Percentiles rank a stretch among this genome's conserved stretches.
These are phyloP conservation scores for Sugiyamaella valdiviana DNA, from an alignment of 805 yeast species.

Conservation along the genomic window DNA sequence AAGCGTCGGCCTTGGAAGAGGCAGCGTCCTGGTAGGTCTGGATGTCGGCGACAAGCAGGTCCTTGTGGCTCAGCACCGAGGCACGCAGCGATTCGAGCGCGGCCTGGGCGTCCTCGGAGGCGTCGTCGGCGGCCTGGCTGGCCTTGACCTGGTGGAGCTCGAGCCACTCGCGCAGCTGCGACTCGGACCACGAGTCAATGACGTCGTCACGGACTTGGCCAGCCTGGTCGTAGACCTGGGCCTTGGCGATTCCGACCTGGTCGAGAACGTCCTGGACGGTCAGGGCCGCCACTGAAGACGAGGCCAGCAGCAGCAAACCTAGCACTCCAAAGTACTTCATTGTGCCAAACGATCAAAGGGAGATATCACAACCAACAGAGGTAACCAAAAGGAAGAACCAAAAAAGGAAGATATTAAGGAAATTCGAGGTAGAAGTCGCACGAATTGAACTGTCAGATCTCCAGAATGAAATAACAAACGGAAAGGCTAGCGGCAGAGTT, in stretches of 20 bases:
- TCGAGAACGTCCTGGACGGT: constrained; percentile 13
- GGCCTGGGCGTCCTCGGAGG: constrained; percentile 12
- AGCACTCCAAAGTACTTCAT: not conserved
- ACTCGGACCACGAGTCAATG: constrained; percentile 38
- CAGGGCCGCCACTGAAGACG: not conserved
- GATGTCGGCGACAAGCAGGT: constrained; percentile 26
- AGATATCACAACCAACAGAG: no score
- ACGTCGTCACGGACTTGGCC: constrained; percentile 35
- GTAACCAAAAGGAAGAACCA: no score
- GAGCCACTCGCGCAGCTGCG: constrained; percentile 40
- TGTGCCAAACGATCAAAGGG: no score
- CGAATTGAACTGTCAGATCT: no score
- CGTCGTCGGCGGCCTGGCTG: constrained; percentile 10
- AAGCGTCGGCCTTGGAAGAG: constrained; percentile 17
- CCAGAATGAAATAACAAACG: no score
- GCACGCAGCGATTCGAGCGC: constrained; percentile 21
- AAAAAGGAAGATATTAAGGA: no score
- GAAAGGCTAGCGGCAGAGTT: not conserved
- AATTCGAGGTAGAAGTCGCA: no score
- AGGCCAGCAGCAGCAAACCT: not conserved
- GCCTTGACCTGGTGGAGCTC: constrained; percentile 32
- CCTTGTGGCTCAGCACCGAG: constrained; percentile 29
- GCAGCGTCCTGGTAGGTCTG: constrained; percentile 13
- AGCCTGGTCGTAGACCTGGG: constrained; percentile 31
- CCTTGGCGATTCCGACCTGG: constrained; percentile 29